Evolutionary conservation across 805 yeast species (phyloP).

Genomic region (Ogataea wickerhamii): DNA sequence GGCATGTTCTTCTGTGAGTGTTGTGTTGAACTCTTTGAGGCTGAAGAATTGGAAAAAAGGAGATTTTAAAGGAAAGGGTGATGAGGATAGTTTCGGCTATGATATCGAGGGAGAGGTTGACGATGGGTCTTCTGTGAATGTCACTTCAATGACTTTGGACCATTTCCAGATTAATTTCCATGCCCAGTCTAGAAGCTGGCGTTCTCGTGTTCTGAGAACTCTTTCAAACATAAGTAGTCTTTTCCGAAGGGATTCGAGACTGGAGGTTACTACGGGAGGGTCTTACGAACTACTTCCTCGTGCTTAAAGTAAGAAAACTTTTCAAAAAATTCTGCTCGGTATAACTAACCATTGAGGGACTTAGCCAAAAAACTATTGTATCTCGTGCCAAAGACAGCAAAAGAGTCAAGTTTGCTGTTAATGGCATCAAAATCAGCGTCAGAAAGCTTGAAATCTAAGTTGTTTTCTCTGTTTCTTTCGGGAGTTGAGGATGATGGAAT

Average conservation of each 20-base stretch:
- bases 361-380: slow-evolving; percentile 15
- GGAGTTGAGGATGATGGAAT: slow-evolving; percentile 74
- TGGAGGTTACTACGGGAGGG: background rate
- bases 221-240: background rate
- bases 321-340: too few relatives aligned
- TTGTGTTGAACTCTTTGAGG: slow-evolving; percentile 72
- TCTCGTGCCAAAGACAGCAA: slow-evolving; percentile 48
- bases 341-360: too few relatives aligned
- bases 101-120: slow-evolving; percentile 15
- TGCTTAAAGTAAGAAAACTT: background rate
- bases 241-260: background rate
- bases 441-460: slow-evolving; percentile 43
- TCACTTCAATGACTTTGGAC: background rate
- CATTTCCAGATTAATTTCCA: background rate
- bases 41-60: slow-evolving; percentile 57
- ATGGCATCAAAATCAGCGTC: slow-evolving; percentile 57
- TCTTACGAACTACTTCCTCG: slow-evolving; percentile 1
- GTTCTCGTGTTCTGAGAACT: background rate
- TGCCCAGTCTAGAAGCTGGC: background rate
- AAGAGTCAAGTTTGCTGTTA: slow-evolving; percentile 39
- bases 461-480: slow-evolving; percentile 60
- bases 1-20: slow-evolving; percentile 91
- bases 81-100: slow-evolving; percentile 5
- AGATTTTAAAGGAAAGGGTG: slow-evolving; percentile 2
- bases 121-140: background rate